Conservation (phyloP, 495 filamentous ascomycete species). For the Wilcoxina mikolae region DNA sequence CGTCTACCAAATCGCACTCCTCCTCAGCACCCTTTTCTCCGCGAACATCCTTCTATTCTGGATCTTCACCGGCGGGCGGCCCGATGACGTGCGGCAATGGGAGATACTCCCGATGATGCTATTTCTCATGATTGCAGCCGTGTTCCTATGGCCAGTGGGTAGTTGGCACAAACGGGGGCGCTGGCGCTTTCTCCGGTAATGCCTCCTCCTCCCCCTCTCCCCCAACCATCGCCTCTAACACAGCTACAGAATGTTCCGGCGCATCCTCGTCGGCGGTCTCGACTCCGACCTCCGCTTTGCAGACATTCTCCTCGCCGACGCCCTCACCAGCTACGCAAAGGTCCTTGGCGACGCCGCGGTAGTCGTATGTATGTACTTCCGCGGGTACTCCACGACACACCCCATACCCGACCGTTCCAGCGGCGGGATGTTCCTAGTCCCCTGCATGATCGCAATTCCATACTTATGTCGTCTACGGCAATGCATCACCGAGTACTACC, state of each 20-base stretch:
- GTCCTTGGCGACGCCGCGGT: conserved; percentile 82
- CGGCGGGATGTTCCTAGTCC: conserved; percentile 59
- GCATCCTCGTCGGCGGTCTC: conserved; percentile 23
- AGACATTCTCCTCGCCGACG: conserved; percentile 88
- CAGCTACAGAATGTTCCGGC: conserved; percentile 20
- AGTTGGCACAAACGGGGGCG: conserved; percentile 58
- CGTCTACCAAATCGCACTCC: conserved; percentile 64
- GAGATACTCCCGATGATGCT: conserved; percentile 71
- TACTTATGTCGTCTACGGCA: conserved; percentile 77
- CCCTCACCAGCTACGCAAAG: conserved; percentile 83
- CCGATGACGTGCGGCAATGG: conserved; percentile 51
- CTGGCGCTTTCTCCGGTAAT: conserved; percentile 46
- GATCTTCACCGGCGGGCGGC: conserved; percentile 54
- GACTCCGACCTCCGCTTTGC: conserved; percentile 44
- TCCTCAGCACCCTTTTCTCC: conserved; percentile 53
- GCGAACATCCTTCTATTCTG: conserved; percentile 68
- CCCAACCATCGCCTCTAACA: conserved; percentile 35
- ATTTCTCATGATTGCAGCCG: conserved; percentile 50
- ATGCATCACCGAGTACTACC: conserved; percentile 74
- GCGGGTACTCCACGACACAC: conserved; percentile 53
- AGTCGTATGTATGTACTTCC: conserved; percentile 77
- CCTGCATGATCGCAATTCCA: conserved; percentile 65
- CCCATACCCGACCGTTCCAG: conserved; percentile 60
- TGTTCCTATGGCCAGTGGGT: conserved; percentile 60
- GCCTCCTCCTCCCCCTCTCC: conserved; percentile 30